Conservation (phyloP, 768 basidiomycete species). For the Punctularia strigosozonata region DNA sequence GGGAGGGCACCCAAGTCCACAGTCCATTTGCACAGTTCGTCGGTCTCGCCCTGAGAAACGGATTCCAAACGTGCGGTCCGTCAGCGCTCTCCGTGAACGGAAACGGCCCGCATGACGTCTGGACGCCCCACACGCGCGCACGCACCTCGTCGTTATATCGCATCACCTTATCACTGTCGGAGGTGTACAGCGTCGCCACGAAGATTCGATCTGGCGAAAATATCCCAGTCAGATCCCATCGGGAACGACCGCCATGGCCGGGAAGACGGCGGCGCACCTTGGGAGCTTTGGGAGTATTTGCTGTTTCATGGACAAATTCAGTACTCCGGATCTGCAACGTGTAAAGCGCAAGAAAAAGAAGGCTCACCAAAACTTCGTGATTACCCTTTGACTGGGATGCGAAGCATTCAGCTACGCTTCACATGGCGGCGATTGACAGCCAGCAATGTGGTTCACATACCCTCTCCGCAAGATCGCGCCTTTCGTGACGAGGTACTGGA, state of each 20-base stretch:
- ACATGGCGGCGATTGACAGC: no score
- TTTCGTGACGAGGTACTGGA: conserved; percentile 82
- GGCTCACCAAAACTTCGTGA: conserved; percentile 77
- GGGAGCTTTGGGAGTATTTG: conserved; percentile 54
- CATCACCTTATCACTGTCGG: conserved; percentile 64
- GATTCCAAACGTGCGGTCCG: not conserved
- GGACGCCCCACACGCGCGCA: not conserved
- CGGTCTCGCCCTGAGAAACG: conserved; percentile 43
- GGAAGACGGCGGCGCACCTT: conserved; percentile 24
- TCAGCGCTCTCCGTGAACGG: no score
- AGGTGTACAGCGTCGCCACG: conserved; percentile 73
- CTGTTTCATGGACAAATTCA: conserved; percentile 21
- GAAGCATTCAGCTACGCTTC: conserved; percentile 6
- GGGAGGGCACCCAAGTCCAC: conserved; percentile 73
- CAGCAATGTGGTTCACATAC: conserved; percentile 29
- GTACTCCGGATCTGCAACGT: not conserved
- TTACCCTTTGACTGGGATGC: conserved; percentile 57
- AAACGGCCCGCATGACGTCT: no score
- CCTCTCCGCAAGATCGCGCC: conserved; percentile 81
- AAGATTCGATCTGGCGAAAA: conserved; percentile 53
- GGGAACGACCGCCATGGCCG: conserved; percentile 1
- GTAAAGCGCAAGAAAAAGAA: conserved; percentile 4
- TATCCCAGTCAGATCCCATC: conserved; percentile 6
- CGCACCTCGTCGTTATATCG: conserved; percentile 71
- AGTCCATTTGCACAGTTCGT: conserved; percentile 77